Percentiles rank a stretch among this genome's conserved stretches.
Conservation (phyloP, 495 filamentous ascomycete species). For the Penicillium robsamsonii region DNA sequence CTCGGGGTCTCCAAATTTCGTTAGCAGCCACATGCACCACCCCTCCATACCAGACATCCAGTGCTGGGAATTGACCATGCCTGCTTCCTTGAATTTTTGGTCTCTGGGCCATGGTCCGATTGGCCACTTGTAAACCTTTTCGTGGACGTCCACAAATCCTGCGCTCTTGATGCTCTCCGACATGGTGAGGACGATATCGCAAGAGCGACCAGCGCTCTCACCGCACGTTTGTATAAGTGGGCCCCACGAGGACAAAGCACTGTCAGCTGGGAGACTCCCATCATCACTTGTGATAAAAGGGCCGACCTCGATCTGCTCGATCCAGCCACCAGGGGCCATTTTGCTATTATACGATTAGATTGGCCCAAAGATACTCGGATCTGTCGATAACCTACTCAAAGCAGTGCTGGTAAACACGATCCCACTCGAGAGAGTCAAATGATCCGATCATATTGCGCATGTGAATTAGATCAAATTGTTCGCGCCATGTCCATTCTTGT, state of each 20-base stretch:
- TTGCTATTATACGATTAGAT: constrained; percentile 14
- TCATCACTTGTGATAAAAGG: constrained; percentile 45
- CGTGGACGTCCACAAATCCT: constrained; percentile 37
- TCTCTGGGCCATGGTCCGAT: constrained; percentile 68
- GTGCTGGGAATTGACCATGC: constrained; percentile 58
- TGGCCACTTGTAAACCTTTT: constrained; percentile 58
- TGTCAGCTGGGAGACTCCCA: constrained; percentile 33
- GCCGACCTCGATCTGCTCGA: constrained; percentile 52
- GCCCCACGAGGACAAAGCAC: constrained; percentile 25
- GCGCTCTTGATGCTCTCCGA: constrained; percentile 27
- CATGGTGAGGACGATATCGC: constrained; percentile 22
- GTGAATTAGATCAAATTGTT: constrained; percentile 37
- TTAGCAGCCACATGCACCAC: constrained; percentile 29
- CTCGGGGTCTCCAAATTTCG: constrained; percentile 21
- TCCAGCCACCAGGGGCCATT: constrained; percentile 51
- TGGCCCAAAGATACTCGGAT: background rate
- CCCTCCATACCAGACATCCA: constrained; percentile 42
- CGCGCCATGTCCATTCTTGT: constrained; percentile 31
- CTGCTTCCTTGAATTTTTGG: constrained; percentile 61
- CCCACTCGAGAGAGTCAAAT: constrained; percentile 28
- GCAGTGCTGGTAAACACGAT: constrained; percentile 29
- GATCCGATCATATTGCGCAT: constrained; percentile 27
- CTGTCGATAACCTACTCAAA: constrained; percentile 16
- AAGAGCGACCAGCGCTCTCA: constrained; percentile 16
- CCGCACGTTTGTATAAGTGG: constrained; percentile 20